Conservation (phyloP, 768 basidiomycete species). For the Lactarius vividus region DNA sequence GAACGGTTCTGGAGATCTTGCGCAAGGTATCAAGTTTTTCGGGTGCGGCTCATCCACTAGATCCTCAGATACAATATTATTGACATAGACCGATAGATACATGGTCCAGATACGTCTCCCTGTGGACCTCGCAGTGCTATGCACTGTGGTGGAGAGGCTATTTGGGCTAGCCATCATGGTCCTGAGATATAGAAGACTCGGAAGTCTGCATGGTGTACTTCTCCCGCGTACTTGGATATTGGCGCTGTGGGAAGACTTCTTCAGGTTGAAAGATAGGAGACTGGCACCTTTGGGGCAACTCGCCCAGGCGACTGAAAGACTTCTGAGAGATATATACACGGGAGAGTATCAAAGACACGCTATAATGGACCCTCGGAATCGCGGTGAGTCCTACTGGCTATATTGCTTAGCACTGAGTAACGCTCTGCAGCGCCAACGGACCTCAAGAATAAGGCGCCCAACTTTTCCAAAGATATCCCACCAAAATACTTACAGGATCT, state of each 20-base stretch:
- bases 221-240: slow-evolving; percentile 56
- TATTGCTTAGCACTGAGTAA: background rate
- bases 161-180: slow-evolving; percentile 43
- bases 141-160: slow-evolving; percentile 50
- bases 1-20: slow-evolving; percentile 36
- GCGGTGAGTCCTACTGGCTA: background rate
- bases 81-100: slow-evolving; percentile 38
- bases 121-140: slow-evolving; percentile 50
- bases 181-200: slow-evolving; percentile 27
- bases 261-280: slow-evolving; percentile 1
- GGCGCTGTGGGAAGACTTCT: slow-evolving; percentile 24
- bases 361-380: background rate
- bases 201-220: slow-evolving; percentile 43
- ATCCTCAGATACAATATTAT: background rate
- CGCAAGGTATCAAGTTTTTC: slow-evolving; percentile 41
- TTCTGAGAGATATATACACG: slow-evolving; percentile 15
- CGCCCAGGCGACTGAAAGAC: background rate
- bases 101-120: slow-evolving; percentile 38
- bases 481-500: slow-evolving; percentile 9
- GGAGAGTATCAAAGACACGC: slow-evolving; percentile 11
- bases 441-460: background rate
- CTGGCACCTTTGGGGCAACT: background rate
- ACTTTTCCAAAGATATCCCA: slow-evolving; percentile 10
- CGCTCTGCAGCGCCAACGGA: background rate
- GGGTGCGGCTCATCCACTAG: background rate